Conservation (phyloP, 139 green algal genomes). For the Tetraselmis striata region DNA sequence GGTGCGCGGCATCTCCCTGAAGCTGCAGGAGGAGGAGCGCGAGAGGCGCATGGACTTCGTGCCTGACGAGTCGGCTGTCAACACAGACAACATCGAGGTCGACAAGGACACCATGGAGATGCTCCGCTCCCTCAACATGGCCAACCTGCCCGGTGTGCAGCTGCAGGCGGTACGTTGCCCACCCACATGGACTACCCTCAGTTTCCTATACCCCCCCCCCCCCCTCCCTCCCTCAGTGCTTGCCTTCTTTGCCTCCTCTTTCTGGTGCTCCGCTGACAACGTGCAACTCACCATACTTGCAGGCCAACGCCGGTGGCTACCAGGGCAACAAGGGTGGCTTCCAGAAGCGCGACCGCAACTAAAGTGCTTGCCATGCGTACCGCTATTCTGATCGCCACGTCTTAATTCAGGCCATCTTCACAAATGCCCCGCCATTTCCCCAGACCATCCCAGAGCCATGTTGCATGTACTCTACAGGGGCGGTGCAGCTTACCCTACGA, state of each 20-base stretch:
- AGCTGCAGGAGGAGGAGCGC: conserved; percentile 99
- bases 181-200: too few species aligned
- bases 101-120: conserved; percentile 96
- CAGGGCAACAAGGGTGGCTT: background rate
- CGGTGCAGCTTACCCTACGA: too few species aligned
- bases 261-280: too few species aligned
- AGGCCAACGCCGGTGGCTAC: background rate
- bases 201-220: too few species aligned
- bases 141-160: conserved; percentile 73
- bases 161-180: conserved; percentile 17
- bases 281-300: too few species aligned
- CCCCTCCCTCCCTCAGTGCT: too few species aligned
- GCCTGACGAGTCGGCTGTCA: conserved; percentile 93
- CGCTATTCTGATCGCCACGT: too few species aligned
- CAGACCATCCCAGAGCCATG: too few species aligned
- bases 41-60: conserved; percentile 99
- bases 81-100: conserved; percentile 92
- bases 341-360: background rate
- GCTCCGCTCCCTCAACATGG: conserved; percentile 90
- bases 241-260: too few species aligned
- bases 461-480: too few species aligned
- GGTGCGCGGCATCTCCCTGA: conserved; percentile 99
- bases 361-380: background rate
- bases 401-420: too few species aligned
- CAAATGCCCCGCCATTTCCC: too few species aligned